Conservation (phyloP, 805 yeast species). For the Candida quercuum region DNA sequence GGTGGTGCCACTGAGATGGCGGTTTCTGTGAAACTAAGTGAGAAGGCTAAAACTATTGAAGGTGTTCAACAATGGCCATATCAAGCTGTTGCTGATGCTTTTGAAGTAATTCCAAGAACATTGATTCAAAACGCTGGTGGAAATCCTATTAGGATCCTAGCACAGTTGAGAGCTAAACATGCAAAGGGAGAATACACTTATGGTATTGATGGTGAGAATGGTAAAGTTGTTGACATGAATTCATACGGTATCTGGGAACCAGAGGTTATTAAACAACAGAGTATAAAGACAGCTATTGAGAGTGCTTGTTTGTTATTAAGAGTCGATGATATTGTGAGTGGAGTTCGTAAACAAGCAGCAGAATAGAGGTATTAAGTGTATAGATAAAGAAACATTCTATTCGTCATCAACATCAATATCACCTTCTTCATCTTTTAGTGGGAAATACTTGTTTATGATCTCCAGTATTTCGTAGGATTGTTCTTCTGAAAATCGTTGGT, state of each 20-base stretch:
- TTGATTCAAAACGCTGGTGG: conserved; percentile 97
- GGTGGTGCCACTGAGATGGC: conserved; percentile 99
- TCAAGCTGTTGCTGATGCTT: conserved; percentile 97
- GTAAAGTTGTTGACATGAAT: conserved; percentile 93
- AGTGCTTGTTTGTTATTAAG: conserved; percentile 91
- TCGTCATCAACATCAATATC: conserved; percentile 7
- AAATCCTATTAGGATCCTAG: conserved; percentile 82
- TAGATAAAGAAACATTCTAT: too few relatives aligned
- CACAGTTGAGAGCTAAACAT: conserved; percentile 93
- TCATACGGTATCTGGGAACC: conserved; percentile 99
- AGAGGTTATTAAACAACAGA: conserved; percentile 94
- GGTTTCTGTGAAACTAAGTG: conserved; percentile 79
- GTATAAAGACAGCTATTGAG: conserved; percentile 96
- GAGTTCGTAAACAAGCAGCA: conserved; percentile 60
- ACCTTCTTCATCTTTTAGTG: conserved; percentile 21
- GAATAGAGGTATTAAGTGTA: too few relatives aligned
- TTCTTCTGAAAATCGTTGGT: conserved; percentile 70
- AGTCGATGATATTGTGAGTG: conserved; percentile 97
- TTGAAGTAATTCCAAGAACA: conserved; percentile 97
- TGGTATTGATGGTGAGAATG: conserved; percentile 94
- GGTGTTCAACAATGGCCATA: conserved; percentile 99
- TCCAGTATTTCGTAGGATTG: conserved; percentile 54
- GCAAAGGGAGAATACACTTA: conserved; percentile 81
- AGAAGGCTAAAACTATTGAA: conserved; percentile 85
- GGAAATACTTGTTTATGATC: conserved; percentile 50